Base-by-base conservation (phyloP, 345 rosid genomes). In the Aurinia saxatilis region DNA sequence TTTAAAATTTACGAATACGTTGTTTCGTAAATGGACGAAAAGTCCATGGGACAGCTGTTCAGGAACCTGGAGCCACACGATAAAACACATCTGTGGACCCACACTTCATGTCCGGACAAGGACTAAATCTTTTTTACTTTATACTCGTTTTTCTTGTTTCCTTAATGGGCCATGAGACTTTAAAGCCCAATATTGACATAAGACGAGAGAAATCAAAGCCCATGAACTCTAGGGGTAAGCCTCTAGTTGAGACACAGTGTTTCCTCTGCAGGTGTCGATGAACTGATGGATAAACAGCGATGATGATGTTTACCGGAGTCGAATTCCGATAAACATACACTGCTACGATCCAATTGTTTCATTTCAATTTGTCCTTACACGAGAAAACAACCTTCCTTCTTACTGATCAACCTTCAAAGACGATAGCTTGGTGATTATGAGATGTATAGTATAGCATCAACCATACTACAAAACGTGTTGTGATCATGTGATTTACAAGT, bases 271-370 rank as follows among this genome's bases (percentile, higher is more conserved):
- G n/a, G n/a, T 19, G 54, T 31, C 46, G 50, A n/a, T 27, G 40
- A 54, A 47, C 29, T 16, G 31, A 27, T 60, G n/a, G 64, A 63
- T 55, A 63, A 71, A 71, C 75, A 70, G 53, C 75, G 75, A 35
- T 23, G 60, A 21, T 21, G n/a, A 25, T 50, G 29, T 11, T 14
- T 25, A 30, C 65, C 60, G 70, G 75, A 57, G 65, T 48, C 4
- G 41, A 10, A 10, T n/a, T 17, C 23, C 54, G 57, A n/a, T n/a
- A n/a, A 37, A 37, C 44, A 62, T n/a, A 64, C 57, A 44, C 79
- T 78, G 87, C 66, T 76, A 39, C 55, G 41, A 56, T 66, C 10
- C 49, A 63, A 8, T 74, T 72, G 63, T n/a, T n/a, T n/a, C n/a
- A n/a, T n/a, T n/a, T n/a, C n/a, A n/a, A n/a, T n/a, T n/a, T n/a